These are phyloP conservation scores for Trichosporon coremiiforme DNA, from an alignment of 1,284 basidiomycete genomes.

Conservation along the genomic window DNA sequence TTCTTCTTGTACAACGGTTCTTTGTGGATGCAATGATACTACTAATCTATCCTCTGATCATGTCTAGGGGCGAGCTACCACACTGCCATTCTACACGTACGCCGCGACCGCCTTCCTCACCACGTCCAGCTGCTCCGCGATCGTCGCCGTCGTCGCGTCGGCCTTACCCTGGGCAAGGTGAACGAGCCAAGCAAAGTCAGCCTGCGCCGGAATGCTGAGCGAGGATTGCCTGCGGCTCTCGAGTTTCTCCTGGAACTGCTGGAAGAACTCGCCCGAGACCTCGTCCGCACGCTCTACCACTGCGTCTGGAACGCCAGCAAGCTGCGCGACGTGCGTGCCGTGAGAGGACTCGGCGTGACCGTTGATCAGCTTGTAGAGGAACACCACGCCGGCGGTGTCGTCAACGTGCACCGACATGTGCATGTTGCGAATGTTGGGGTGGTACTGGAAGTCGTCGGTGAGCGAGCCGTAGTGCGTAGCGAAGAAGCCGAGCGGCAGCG, in stretches of 20 bases:
- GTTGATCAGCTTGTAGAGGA: constrained; percentile 88
- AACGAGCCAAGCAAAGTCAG: constrained; percentile 77
- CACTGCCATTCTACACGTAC: constrained; percentile 16
- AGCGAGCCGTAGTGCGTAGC: constrained; percentile 59
- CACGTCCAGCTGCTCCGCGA: constrained; percentile 42
- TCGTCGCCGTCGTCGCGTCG: constrained; percentile 29
- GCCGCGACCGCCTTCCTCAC: constrained; percentile 32
- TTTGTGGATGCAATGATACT: not conserved
- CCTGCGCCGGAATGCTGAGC: constrained; percentile 75
- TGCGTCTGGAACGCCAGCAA: constrained; percentile 72
- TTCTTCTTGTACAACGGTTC: not conserved
- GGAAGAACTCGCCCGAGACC: constrained; percentile 84
- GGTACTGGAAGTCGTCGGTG: constrained; percentile 63
- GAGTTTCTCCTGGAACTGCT: constrained; percentile 76
- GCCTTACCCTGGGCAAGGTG: constrained; percentile 30
- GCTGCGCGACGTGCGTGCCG: constrained; percentile 85
- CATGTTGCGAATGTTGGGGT: constrained; percentile 90
- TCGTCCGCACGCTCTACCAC: constrained; percentile 79
- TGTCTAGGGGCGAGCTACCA: not conserved
- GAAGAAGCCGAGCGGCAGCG: constrained; percentile 69
- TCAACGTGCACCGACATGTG: constrained; percentile 92
- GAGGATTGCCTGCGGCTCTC: constrained; percentile 66
- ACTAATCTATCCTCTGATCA: not conserved
- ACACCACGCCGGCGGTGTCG: constrained; percentile 86
- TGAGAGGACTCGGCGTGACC: constrained; percentile 89